Base-by-base conservation (phyloP, 441 rosid species). In the Erodium texanum region DNA sequence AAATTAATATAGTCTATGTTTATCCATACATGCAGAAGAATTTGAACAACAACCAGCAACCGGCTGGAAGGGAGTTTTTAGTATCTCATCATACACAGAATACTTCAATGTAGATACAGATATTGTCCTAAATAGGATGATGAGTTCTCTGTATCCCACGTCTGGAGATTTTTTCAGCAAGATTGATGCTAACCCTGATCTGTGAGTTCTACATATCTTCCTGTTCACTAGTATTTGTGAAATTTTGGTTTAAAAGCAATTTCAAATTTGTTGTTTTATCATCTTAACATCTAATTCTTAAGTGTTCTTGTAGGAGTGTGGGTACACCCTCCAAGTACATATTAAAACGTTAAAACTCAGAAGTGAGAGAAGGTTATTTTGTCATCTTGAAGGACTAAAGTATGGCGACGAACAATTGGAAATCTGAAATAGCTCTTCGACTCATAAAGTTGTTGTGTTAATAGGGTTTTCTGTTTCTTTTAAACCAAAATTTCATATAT, bases 41-140 rank as follows among this genome's bases (percentile, higher is more conserved):
- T 85, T 85, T 79, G 96, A 85, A 75, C 92, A 89, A 72, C 99
- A 91, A 71, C 79, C 90, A 2, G 74, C 92, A 29, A 81, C 81
- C 84, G 81, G 73, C 79, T 92, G 97, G 98, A 87, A 82, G 70
- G 96, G 98, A 29, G 81, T 84, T 14, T 89, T 89, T 69, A 87
- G 74, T 72, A 76, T 94, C 69, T 83, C 92, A 66, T 94, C 98
- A 2, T 94, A 91, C 77, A 77, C 80, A 3, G 92, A 88, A 56
- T 92, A 86, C 78, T 94, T 94, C 77, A 85, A 92, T 36, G 94
- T 89, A 70, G 99, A 91, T 72, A 87, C 99, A 0, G 97, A 92
- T 64, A 66, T 87, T 79, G 96, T 94, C 61, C 7, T 88, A 64
- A 91, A 86, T 82, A 85, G 99, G 81, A 66, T 92, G 82, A 70